Conservation (phyloP, 2,329 filamentous ascomycete genomes). For the Penicillium sp. region DNA sequence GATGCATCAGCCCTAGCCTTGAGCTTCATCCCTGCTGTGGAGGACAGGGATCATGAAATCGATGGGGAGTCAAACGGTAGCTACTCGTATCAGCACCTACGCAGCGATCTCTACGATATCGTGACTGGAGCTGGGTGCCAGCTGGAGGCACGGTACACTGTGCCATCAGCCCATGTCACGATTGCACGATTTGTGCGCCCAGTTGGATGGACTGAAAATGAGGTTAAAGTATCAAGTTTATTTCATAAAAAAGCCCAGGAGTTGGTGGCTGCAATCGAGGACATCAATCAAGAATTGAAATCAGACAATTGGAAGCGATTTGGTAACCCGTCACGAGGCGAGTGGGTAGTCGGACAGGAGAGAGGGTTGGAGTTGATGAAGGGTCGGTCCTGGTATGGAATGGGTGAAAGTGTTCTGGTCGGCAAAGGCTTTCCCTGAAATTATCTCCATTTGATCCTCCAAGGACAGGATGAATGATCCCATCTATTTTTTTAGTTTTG, state of each 20-base stretch:
- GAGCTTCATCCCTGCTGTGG: constrained; percentile 80
- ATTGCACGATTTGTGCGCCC: constrained; percentile 77
- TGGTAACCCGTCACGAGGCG: constrained; percentile 56
- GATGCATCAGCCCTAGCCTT: constrained; percentile 84
- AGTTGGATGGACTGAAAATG: constrained; percentile 55
- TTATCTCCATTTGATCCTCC: background rate
- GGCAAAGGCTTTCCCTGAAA: constrained; percentile 53
- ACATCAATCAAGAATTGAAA: constrained; percentile 75
- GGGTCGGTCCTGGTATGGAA: constrained; percentile 85
- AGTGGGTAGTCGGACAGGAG: constrained; percentile 89
- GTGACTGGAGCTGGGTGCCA: constrained; percentile 65
- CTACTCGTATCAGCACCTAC: constrained; percentile 90
- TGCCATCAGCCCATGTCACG: constrained; percentile 88
- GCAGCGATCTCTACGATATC: constrained; percentile 72
- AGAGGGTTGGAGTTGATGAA: constrained; percentile 75
- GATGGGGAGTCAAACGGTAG: constrained; percentile 56
- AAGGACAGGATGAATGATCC: background rate
- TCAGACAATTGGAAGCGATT: constrained; percentile 67
- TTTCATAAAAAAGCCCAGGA: constrained; percentile 59
- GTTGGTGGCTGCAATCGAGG: constrained; percentile 73
- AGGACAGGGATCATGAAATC: constrained; percentile 53
- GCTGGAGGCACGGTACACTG: constrained; percentile 79
- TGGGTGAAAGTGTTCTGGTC: constrained; percentile 68
- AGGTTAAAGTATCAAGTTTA: constrained; percentile 41
- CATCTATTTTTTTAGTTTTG: background rate